Evolutionary conservation across 2,329 filamentous ascomycete genomes (phyloP), one percentile per base, ranked within the genome.

Genomic region (Penicillium sp.): DNA sequence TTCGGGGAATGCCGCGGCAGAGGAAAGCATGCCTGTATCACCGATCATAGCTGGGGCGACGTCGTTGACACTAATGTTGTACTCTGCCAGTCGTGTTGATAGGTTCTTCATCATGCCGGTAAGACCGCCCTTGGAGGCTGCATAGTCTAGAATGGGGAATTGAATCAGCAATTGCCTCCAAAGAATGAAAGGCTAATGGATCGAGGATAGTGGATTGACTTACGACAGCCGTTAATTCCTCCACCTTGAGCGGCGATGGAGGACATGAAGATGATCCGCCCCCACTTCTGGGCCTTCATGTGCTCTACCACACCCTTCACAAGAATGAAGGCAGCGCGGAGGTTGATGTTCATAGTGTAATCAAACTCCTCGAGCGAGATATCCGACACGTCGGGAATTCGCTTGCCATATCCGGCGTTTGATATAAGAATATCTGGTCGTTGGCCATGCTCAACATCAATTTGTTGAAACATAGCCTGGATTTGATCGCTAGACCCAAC

Each of bases 1-100:
- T 0, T 85, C 85, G 0, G 84, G 80, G 54, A 82, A 83, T 19
- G 81, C 80, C 60, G 83, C 80, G 38, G 81, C 81, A 60, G 83
- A 79, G 2, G 83, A 83, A 45, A 88, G 84, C 84, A 88, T 84
- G 0, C 83, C 83, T 5, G 83, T 86, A 25, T 83, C 81, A 5
- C 84, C 85, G 60, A 89, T 88, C 84, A 89, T 88, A 3, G 86
- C 86, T 0, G 86, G 86, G 6, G 85, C 84, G 17, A 89, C 83
- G 61, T 88, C 85, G 58, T 89, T 88, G 58, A 88, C 84, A 13
- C 85, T 86, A 62, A 89, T 86, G 27, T 85, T 85, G 63, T 79
- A 80, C 55, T 80, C 78, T 1, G 84, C 86, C 25, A 88, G 78
- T 48, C 83, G 83, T 0, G 78, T 80, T 0, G 85, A 80, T 25